Conservation (phyloP, 441 rosid genomes). For the Daphne laureola region DNA sequence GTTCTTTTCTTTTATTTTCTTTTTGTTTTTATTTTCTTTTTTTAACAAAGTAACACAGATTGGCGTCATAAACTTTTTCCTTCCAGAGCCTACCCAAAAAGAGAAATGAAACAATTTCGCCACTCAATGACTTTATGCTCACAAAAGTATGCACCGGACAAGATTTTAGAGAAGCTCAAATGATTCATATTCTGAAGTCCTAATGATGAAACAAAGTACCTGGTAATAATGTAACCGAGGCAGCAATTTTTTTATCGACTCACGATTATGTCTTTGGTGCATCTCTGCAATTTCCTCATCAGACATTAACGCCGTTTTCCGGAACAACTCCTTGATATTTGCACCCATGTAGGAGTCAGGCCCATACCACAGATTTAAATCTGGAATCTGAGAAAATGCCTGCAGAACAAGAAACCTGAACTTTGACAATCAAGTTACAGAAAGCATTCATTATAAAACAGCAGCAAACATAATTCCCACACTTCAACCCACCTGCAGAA, state of each 20-base stretch:
- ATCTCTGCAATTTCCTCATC: constrained; percentile 77
- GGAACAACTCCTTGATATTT: constrained; percentile 72
- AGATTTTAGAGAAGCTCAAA: background rate
- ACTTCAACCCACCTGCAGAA: constrained; percentile 61
- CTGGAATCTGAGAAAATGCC: constrained; percentile 86
- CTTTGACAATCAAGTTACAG: background rate
- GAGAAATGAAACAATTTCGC: too few relatives aligned
- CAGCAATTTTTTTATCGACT: constrained; percentile 59
- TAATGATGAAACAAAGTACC: constrained; percentile 16
- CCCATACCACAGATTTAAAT: constrained; percentile 76
- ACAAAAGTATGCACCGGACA: too few relatives aligned
- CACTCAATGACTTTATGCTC: background rate
- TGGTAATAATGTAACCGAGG: constrained; percentile 58
- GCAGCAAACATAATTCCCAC: background rate
- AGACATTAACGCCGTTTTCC: constrained; percentile 77
- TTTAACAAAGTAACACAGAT: too few relatives aligned
- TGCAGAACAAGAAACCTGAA: constrained; percentile 18
- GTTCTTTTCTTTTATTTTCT: too few relatives aligned
- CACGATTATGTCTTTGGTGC: constrained; percentile 61
- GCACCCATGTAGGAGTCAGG: constrained; percentile 99
- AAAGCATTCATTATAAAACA: background rate
- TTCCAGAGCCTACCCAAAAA: too few relatives aligned
- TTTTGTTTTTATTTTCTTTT: too few relatives aligned
- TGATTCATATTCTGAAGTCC: background rate
- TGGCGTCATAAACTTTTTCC: too few relatives aligned